phyloP scores from a whole-genome alignment of 2,329 filamentous ascomycete species.

The Fusarium humuli region DNA sequence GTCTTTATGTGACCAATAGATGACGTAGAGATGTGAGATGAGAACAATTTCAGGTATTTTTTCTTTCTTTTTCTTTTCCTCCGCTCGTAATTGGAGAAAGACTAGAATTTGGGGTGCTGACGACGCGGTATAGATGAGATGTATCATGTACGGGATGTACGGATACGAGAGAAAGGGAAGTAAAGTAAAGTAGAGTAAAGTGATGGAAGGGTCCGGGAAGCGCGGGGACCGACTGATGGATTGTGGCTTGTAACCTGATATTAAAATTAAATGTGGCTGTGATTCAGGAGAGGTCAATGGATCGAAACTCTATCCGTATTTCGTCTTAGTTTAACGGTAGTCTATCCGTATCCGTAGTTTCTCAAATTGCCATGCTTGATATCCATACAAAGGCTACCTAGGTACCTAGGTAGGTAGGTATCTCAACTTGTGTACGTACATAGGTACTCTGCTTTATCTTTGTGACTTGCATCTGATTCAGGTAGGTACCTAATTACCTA shows the following conservation, averaged over 20 bases:
- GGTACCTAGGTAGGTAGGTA: background rate
- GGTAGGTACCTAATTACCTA: background rate
- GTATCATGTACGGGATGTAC: conserved; percentile 9
- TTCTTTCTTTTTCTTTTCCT: background rate
- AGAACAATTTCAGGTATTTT: background rate
- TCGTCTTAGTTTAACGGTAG: background rate
- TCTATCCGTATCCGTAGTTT: background rate
- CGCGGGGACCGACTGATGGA: conserved; percentile 25
- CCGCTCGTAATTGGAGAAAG: background rate
- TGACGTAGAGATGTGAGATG: background rate
- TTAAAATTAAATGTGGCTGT: conserved; percentile 17
- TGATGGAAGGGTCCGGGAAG: conserved; percentile 15
- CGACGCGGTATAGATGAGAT: background rate
- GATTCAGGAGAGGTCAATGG: background rate
- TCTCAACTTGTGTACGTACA: background rate
- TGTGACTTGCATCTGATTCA: background rate
- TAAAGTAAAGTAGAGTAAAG: background rate
- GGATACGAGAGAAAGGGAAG: conserved; percentile 4
- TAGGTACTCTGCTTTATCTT: background rate
- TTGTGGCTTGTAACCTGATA: conserved; percentile 16
- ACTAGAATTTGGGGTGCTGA: conserved; percentile 6
- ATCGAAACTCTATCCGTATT: background rate
- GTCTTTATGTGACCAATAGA: background rate
- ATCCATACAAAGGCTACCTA: too few species aligned
- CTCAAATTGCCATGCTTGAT: background rate